Conservation (phyloP, 2,329 filamentous ascomycete species). For the Lecanoromycetidae sp. region DNA sequence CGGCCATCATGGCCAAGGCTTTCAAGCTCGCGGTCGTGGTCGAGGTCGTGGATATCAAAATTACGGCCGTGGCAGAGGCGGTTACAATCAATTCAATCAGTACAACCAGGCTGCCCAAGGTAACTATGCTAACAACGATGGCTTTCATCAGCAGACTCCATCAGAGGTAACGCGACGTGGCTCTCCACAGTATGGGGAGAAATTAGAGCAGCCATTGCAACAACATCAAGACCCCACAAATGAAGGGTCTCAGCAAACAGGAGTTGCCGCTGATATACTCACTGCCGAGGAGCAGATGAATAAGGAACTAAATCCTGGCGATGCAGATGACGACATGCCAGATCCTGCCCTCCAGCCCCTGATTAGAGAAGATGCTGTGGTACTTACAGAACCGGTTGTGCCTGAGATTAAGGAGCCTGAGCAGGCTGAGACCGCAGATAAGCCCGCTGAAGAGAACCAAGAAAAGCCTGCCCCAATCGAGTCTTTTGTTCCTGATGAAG, state of each 20-base stretch:
- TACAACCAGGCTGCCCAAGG: constrained; percentile 14
- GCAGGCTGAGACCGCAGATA: constrained; percentile 13
- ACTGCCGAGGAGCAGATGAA: constrained; percentile 22
- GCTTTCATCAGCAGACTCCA: constrained; percentile 24
- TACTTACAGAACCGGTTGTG: constrained; percentile 4
- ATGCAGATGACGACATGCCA: constrained; percentile 26
- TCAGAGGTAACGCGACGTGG: constrained; percentile 22
- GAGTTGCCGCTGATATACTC: not conserved
- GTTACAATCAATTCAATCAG: constrained; percentile 24
- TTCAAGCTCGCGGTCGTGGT: constrained; percentile 52
- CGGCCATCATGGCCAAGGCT: constrained; percentile 66
- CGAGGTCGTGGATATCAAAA: constrained; percentile 46
- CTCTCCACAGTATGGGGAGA: constrained; percentile 11
- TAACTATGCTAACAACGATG: constrained; percentile 27
- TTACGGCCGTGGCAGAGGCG: constrained; percentile 27
- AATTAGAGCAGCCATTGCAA: constrained; percentile 11
- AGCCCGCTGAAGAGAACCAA: constrained; percentile 18
- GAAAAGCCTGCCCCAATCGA: constrained; percentile 14
- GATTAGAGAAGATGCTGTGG: constrained; percentile 13
- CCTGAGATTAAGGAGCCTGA: constrained; percentile 2
- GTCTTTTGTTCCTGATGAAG: constrained; percentile 12
- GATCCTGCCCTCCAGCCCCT: constrained; percentile 7
- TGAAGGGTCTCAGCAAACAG: not conserved
- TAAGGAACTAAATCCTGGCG: constrained; percentile 26
- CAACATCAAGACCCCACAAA: constrained; percentile 6